Evolutionary conservation across 371 early-diverging fungal genomes (phyloP).

Genomic region (Apophysomyces ossiformis): DNA sequence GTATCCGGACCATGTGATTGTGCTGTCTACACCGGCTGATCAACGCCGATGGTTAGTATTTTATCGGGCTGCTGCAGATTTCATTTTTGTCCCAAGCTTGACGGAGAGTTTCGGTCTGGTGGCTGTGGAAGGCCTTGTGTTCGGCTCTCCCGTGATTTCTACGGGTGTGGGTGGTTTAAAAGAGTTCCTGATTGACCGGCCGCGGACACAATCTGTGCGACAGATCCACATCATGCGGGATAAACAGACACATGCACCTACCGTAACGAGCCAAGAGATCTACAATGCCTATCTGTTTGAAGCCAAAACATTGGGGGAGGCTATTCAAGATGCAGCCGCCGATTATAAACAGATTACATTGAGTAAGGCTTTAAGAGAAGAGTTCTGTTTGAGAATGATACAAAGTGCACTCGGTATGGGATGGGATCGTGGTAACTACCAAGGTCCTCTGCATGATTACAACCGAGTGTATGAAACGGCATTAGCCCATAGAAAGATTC

Average conservation of each 20-base stretch:
- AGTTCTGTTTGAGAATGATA: constrained; percentile 47
- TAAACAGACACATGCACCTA: constrained; percentile 30
- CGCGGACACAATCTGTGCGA: constrained; percentile 19
- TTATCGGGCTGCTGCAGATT: constrained; percentile 66
- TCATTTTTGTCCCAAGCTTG: constrained; percentile 61
- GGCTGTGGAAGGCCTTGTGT: constrained; percentile 67
- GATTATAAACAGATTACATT: constrained; percentile 32
- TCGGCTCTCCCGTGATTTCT: constrained; percentile 65
- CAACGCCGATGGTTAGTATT: constrained; percentile 58
- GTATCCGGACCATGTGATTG: constrained; percentile 48
- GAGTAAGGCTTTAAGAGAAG: constrained; percentile 38
- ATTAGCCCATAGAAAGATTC: constrained; percentile 33
- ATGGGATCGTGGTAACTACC: constrained; percentile 47
- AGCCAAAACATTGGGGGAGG: constrained; percentile 23
- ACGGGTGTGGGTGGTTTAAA: constrained; percentile 60
- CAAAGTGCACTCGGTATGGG: constrained; percentile 49
- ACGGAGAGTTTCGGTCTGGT: constrained; percentile 68
- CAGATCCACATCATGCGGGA: constrained; percentile 32
- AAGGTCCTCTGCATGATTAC: constrained; percentile 54
- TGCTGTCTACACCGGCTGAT: constrained; percentile 46
- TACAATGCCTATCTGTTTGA: constrained; percentile 66
- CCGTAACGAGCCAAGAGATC: constrained; percentile 42
- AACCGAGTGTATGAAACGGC: constrained; percentile 45
- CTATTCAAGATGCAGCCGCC: constrained; percentile 43
- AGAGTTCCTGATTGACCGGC: constrained; percentile 62